phyloP scores from a whole-genome alignment of 495 filamentous ascomycete genomes.

The Xanthoparmelia taractica region DNA sequence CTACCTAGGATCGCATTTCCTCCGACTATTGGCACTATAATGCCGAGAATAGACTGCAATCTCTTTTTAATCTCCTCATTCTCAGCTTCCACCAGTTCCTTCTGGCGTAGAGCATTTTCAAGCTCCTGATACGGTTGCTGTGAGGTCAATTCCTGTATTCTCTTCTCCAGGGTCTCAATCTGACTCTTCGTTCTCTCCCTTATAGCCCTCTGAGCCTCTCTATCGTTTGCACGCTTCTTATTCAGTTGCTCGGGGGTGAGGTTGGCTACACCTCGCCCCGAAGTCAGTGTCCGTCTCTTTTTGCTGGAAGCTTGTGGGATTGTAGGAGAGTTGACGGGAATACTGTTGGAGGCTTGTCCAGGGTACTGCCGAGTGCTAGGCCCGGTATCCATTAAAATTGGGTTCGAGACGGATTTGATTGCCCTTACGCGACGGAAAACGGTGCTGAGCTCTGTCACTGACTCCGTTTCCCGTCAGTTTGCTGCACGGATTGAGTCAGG shows the following conservation, averaged over 20 bases:
- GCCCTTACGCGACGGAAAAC: constrained; percentile 8
- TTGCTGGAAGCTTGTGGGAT: constrained; percentile 33
- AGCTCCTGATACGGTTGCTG: constrained; percentile 76
- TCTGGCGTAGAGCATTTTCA: constrained; percentile 58
- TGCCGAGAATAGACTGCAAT: constrained; percentile 50
- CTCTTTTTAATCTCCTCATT: constrained; percentile 60
- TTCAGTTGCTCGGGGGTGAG: constrained; percentile 65
- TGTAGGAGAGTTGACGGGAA: constrained; percentile 10
- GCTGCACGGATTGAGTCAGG: constrained; percentile 19
- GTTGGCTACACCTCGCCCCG: constrained; percentile 62
- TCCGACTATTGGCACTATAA: constrained; percentile 49
- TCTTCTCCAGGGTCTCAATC: constrained; percentile 66
- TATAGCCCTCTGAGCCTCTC: constrained; percentile 81
- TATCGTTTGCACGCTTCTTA: constrained; percentile 80
- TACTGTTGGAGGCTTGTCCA: constrained; percentile 9
- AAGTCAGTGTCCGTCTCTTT: constrained; percentile 44
- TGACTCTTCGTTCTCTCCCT: constrained; percentile 73
- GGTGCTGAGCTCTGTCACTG: constrained; percentile 11
- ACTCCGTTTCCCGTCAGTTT: constrained; percentile 10
- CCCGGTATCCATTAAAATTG: constrained; percentile 20
- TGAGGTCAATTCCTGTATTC: constrained; percentile 60
- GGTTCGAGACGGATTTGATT: constrained; percentile 4
- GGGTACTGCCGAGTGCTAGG: constrained; percentile 15
- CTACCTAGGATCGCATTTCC: constrained; percentile 31
- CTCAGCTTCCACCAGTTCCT: constrained; percentile 61